These are phyloP conservation scores for Zymoseptoria brevis DNA, from an alignment of 2,329 filamentous ascomycete genomes.

Conservation along the genomic window DNA sequence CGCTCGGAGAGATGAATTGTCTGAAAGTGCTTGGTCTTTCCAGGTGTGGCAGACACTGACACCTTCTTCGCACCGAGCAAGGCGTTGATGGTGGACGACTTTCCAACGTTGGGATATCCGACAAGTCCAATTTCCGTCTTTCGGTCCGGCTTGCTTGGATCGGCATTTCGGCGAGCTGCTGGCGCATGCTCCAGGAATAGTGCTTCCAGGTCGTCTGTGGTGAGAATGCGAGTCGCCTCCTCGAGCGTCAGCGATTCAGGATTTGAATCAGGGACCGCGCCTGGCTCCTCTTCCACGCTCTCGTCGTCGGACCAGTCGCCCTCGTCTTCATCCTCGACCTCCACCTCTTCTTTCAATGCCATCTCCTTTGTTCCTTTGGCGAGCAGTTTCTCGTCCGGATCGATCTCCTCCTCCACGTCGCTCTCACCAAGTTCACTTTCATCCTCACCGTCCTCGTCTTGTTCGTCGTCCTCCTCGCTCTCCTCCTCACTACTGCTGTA, in stretches of 20 bases:
- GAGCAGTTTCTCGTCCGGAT: conserved; percentile 36
- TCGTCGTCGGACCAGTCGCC: conserved; percentile 33
- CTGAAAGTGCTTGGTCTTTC: conserved; percentile 99
- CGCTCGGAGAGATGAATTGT: conserved; percentile 88
- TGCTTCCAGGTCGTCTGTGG: conserved; percentile 83
- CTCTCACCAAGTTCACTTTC: conserved; percentile 26
- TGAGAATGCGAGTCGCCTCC: conserved; percentile 63
- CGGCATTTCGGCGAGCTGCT: conserved; percentile 39
- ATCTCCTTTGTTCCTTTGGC: conserved; percentile 31
- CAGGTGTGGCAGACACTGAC: conserved; percentile 91
- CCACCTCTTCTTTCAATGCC: conserved; percentile 34
- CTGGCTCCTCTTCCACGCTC: conserved; percentile 24
- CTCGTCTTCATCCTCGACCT: conserved; percentile 34
- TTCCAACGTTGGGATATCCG: conserved; percentile 97
- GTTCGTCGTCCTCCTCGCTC: conserved; percentile 38
- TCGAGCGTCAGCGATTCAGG: conserved; percentile 32
- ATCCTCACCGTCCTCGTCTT: conserved; percentile 26
- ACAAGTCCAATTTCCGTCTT: conserved; percentile 90
- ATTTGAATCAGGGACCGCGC: conserved; percentile 26
- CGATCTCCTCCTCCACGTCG: conserved; percentile 37
- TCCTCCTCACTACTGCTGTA: conserved; percentile 39
- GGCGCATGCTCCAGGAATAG: conserved; percentile 75
- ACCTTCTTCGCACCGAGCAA: conserved; percentile 98
- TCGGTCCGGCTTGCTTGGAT: conserved; percentile 41
- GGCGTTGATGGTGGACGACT: conserved; percentile 98